phyloP scores from a whole-genome alignment of 306 rosid genomes.

The Ziziphus jujuba region DNA sequence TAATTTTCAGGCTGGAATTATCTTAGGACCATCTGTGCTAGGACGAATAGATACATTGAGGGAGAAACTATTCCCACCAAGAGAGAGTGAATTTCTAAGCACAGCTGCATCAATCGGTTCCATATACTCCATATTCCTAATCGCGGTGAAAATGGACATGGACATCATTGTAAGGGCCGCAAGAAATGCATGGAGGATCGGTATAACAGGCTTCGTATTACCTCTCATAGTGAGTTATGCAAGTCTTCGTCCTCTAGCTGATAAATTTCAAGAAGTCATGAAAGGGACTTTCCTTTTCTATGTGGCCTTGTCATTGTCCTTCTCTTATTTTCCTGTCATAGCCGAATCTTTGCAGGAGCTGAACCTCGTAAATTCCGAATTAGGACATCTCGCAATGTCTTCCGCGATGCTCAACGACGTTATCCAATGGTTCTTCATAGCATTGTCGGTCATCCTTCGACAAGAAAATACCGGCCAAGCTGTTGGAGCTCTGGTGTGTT shows the following conservation, averaged over 20 bases:
- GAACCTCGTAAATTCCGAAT: conserved; percentile 28
- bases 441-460: neutral
- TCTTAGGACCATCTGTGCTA: conserved; percentile 34
- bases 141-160: conserved; percentile 29
- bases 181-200: conserved; percentile 27
- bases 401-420: conserved; percentile 18
- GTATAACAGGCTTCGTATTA: neutral
- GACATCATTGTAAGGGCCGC: neutral
- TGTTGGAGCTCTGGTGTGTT: neutral
- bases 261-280: neutral
- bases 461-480: neutral
- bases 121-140: conserved; percentile 20
- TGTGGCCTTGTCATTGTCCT: conserved; percentile 5
- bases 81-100: neutral
- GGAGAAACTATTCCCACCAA: neutral
- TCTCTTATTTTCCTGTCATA: conserved; percentile 25
- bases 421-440: conserved; percentile 16
- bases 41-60: neutral
- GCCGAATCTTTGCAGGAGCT: conserved; percentile 30
- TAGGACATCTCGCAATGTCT: conserved; percentile 36
- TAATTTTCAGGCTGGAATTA: conserved; percentile 32
- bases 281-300: conserved; percentile 5
- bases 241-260: neutral
- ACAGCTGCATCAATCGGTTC: conserved; percentile 8
- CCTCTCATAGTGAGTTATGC: neutral